A percentile compares a stretch with the other conserved stretches of the same genome.
phyloP scores from a whole-genome alignment of 83 land plant species.

The Thuja plicata region DNA sequence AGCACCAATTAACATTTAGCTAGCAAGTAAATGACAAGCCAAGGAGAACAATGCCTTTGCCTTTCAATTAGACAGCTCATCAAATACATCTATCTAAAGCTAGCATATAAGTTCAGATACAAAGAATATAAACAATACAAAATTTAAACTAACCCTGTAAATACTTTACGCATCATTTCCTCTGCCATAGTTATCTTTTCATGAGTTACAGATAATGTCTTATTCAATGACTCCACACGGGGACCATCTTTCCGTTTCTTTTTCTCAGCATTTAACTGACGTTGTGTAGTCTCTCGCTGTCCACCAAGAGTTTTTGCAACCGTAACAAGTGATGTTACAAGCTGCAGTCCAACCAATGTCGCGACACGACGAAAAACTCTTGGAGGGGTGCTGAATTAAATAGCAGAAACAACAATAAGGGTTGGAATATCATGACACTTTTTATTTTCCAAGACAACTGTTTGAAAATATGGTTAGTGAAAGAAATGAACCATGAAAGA shows the following conservation, averaged over 20 bases:
- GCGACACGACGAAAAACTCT: slow-evolving; percentile 88
- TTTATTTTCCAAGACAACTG: neutral
- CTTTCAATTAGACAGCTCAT: neutral
- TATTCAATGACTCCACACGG: slow-evolving; percentile 86
- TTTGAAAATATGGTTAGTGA: neutral
- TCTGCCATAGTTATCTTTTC: slow-evolving; percentile 71
- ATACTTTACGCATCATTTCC: slow-evolving; percentile 93
- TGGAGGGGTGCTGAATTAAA: slow-evolving; percentile 82
- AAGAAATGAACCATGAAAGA: slow-evolving; percentile 72
- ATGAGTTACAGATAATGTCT: slow-evolving; percentile 70
- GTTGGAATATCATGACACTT: neutral
- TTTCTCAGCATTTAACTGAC: slow-evolving; percentile 96
- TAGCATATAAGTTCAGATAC: neutral
- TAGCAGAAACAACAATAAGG: neutral
- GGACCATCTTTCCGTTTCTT: slow-evolving; percentile 85
- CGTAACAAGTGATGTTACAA: slow-evolving; percentile 87
- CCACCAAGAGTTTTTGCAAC: slow-evolving; percentile 84
- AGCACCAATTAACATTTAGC: neutral
- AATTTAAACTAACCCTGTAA: slow-evolving; percentile 59
- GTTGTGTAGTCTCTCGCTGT: slow-evolving; percentile 90
- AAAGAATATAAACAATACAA: neutral
- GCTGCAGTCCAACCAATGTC: slow-evolving; percentile 84
- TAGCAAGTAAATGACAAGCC: neutral
- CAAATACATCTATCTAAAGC: too few species aligned
- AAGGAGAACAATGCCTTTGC: neutral